phyloP scores from a whole-genome alignment of 2,329 filamentous ascomycete genomes.

The Aspergillus sp. region DNA sequence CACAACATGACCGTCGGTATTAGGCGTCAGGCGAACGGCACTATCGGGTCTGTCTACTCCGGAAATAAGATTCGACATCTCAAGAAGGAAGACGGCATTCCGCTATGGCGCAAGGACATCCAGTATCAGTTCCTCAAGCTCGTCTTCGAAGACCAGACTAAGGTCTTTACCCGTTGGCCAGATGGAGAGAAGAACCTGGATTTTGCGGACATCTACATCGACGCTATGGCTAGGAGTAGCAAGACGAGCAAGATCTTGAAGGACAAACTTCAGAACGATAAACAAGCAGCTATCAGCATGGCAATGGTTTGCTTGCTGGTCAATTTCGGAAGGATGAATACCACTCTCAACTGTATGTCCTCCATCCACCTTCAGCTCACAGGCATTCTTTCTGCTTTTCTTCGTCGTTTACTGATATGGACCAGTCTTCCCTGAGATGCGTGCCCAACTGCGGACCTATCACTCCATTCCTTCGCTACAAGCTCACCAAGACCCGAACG shows the following conservation, averaged over 20 bases:
- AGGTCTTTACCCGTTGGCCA: slow-evolving; percentile 89
- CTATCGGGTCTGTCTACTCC: slow-evolving; percentile 66
- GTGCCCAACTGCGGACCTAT: slow-evolving; percentile 94
- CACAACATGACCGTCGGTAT: slow-evolving; percentile 52
- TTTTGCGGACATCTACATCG: slow-evolving; percentile 96
- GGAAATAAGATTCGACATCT: slow-evolving; percentile 68
- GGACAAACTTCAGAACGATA: slow-evolving; percentile 91
- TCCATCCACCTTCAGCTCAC: slow-evolving; percentile 5
- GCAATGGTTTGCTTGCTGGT: slow-evolving; percentile 98
- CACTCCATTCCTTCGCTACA: slow-evolving; percentile 96
- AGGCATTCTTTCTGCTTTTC: not conserved
- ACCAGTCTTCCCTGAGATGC: slow-evolving; percentile 97
- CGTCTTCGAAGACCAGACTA: slow-evolving; percentile 62
- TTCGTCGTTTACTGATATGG: slow-evolving; percentile 8
- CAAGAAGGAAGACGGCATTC: slow-evolving; percentile 68
- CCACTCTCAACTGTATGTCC: slow-evolving; percentile 85
- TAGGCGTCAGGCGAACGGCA: slow-evolving; percentile 64
- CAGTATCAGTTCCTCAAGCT: slow-evolving; percentile 65
- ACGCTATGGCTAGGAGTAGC: slow-evolving; percentile 97
- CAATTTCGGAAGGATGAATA: slow-evolving; percentile 98
- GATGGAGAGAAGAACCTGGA: slow-evolving; percentile 71
- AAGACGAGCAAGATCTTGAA: slow-evolving; percentile 98
- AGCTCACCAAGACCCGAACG: slow-evolving; percentile 89
- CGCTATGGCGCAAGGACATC: slow-evolving; percentile 68
- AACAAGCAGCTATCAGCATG: slow-evolving; percentile 93